Evolutionary conservation across 2,329 filamentous ascomycete species (phyloP), one percentile per base, ranked within the genome.

Genomic region (Fusarium solani-melongenae): DNA sequence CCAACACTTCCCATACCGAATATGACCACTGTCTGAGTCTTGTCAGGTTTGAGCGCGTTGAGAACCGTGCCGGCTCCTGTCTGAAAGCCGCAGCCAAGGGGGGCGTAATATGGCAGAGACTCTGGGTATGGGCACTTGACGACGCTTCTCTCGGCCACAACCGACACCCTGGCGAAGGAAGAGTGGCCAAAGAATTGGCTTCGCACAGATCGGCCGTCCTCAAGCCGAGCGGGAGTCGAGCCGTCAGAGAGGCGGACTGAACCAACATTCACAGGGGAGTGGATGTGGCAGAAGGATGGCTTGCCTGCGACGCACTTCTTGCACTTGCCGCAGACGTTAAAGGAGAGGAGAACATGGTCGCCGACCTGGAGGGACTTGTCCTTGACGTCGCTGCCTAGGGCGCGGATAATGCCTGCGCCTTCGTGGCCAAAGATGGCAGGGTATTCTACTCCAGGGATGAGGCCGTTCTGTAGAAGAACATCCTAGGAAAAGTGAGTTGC

Each of bases 381-480:
- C 22, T 59, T 59, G 38, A 69, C 55, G 2, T 46, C 46, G 24
- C 29, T 56, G 2, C 64, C 67, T 6, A 69, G 44, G 1, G 59
- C 67, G 10, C 59, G 59, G 12, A 69, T 56, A 2, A 69, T 67
- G 7, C 67, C 67, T 1, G 63, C 67, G 3, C 67, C 67, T 36
- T 69, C 67, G 12, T 69, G 67, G 4, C 67, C 67, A 33, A 69
- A 69, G 15, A 69, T 63, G 38, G 67, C 67, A 11, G 67, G 67
- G 34, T 66, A 69, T 53, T 69, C 58, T 14, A 69, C 67, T 5
- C 59, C 64, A 6, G 58, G 58, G 15, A 69, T 27, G 12, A 69
- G n/a, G 15, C 67, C 64, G 14, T 22, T 58, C 34, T 69, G 67
- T 10, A 69, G 36, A 29, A 69, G 59, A 3, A 66, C 44, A 34